Evolutionary conservation across 1,284 basidiomycete genomes (phyloP), one percentile per base, ranked within the genome.

Genomic region (Somion occarium): DNA sequence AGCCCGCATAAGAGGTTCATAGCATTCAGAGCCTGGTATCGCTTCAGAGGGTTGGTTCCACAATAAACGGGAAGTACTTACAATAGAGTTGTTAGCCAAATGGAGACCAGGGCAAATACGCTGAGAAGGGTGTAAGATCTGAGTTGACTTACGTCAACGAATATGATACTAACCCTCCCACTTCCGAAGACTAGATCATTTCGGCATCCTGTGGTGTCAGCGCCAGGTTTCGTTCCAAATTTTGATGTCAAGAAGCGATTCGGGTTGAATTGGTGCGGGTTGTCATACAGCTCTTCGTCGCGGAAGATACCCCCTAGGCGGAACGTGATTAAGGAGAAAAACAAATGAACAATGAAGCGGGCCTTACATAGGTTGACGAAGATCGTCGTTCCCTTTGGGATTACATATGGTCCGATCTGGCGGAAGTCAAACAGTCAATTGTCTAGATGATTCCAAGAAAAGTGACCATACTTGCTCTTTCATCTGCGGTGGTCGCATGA

Each of bases 41-140:
- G 15, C 45, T 30, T 25, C 19, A 12, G 9, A 11, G 9, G 9
- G 19, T 12, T 22, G 22, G 23, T 7, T 34, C 7, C 7, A 34
- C 30, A 50, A 44, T 19, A 26, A 22, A 23, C 9, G 23, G 7
- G 11, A 45, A 26, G 13, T 38, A 48, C 52, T 44, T 25, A 57
- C 55, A 25, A 55, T 34, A 7, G 53, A 53, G 55, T 60, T 37
- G 50, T 54, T 26, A 1, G 58, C 61, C 22, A 63, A 22, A 24
- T 54, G 51, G 38, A 57, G 54, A 1, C 61, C 61, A 5, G 59
- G 54, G 49, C 61, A 63, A 23, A 59, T 53, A 15, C 61, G 44
- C 56, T 62, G 18, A 25, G 12, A 5, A 9, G 30, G 5, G 23
- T 9, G 20, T 42, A 7, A 37, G 11, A 37, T 37, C 9, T 15